Base-by-base conservation (phyloP, 129 eudicot species). In the Lactuca sativa region DNA sequence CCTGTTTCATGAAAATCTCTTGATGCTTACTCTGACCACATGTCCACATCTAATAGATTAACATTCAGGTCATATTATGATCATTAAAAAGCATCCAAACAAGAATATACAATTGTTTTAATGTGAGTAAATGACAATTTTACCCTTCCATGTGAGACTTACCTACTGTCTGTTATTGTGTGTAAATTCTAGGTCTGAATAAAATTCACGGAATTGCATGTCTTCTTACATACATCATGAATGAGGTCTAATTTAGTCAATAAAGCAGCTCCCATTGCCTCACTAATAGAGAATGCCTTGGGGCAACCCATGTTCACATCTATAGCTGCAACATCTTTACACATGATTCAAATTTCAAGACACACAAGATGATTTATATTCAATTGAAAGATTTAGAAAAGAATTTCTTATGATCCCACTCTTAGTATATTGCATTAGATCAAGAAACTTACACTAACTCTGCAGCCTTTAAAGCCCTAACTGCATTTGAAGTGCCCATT, bases 271-370 rank as follows among this genome's bases (percentile, higher is more conserved):
- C 96, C 96, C 96, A 85, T 91, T 76, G 95, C 95, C 71, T 95
- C 97, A 69, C 88, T 80, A n/a, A 86, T 80, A 64, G 96, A 90
- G 66, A 86, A 90, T 34, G 95, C 77, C 80, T 84, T 90, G 11
- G 96, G 96, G 73, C 96, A 90, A 70, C 96, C 96, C 96, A 90
- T 90, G 68, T 90, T 90, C 56, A 87, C 80, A 70, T 87, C 95
- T 55, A 87, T 71, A 9, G 91, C 97, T 56, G 95, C 95, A 76
- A 91, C 91, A 69, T 90, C 97, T 71, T 61, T 85, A 78, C 95
- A 87, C 81, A 89, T 90, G 71, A 54, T 59, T 66, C 60, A 71
- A 25, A 25, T 25, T 25, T 25, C 33, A 15, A 64, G 25, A 65
- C 60, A 58, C 37, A 56, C 37, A 30, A 31, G n/a, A 51, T 33